Evolutionary conservation across 108 stramenopile genomes (phyloP), one percentile per base, ranked within the genome.

Genomic region (Craspedostauros australis): DNA sequence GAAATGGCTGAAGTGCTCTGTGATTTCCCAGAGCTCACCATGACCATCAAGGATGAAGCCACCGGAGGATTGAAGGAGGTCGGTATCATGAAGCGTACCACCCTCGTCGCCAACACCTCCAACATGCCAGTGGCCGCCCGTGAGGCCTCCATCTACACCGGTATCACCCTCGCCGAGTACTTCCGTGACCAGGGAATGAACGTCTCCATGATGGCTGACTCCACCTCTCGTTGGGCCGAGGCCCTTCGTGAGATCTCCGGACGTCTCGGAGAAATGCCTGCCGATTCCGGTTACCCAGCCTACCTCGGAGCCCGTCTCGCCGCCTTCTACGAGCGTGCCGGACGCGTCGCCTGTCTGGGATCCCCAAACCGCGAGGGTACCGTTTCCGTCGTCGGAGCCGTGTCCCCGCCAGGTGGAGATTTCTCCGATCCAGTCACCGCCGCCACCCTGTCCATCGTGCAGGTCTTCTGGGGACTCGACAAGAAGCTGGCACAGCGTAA

Each of bases 41-140:
- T 97, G 92, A 90, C 88, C 12, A 77, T 91, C 54, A 80, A 85
- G 33, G 94, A 92, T 58, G 77, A 82, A 19, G 58, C 68, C 21
- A 73, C 75, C 39, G 94, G 94, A 30, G 64, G 76, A 50, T 81
- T 85, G 32, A 87, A 86, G 64, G 95, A 98, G 71, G 97, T 98
- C 46, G 96, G 95, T 46, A 97, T 99, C 84, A 99, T 99, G 99
- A 92, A 98, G 82, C 96, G 99, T 52, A 99, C 99, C n/a, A 88
- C 93, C 28, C 82, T 99, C 39, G 97, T 99, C 56, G 99, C 99
- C 61, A 99, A 99, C 78, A 99, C 99, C 23, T 98, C 97, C 53
- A 99, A 99, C 94, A 99, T 99, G 99, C 99, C 99, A 50, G 99
- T 99, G 68, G 99, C 99, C 45, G 99, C 99, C 25, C 96, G 99